phyloP scores from a whole-genome alignment of 2,329 filamentous ascomycete species.

The Colletotrichum viniferum region DNA sequence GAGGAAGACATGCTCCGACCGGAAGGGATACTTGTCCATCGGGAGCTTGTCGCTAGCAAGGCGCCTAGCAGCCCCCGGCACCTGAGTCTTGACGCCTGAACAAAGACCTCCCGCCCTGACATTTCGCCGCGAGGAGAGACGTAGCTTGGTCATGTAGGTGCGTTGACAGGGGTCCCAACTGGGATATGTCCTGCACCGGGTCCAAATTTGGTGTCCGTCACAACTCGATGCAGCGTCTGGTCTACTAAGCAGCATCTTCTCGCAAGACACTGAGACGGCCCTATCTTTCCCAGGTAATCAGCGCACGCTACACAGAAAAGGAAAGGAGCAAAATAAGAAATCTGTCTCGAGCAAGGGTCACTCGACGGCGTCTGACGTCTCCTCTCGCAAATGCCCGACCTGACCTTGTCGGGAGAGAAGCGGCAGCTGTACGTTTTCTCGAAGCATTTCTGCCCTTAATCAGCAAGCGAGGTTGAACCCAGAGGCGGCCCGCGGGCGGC shows the following conservation, averaged over 20 bases:
- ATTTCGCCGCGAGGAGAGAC: constrained; percentile 5
- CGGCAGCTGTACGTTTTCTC: background rate
- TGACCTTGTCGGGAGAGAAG: background rate
- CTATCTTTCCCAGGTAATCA: background rate
- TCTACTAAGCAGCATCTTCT: background rate
- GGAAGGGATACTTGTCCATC: background rate
- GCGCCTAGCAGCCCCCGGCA: background rate
- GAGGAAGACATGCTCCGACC: background rate
- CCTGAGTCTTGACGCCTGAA: background rate
- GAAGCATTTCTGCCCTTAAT: background rate
- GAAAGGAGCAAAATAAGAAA: background rate
- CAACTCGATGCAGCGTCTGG: background rate
- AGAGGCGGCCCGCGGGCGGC: background rate
- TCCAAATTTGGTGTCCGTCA: background rate
- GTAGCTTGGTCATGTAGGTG: constrained; percentile 9
- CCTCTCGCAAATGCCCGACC: constrained; percentile 3
- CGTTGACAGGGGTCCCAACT: constrained; percentile 5
- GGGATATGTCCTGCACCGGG: background rate
- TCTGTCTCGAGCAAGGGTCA: background rate
- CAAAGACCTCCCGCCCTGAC: constrained; percentile 16
- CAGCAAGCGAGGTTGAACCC: background rate
- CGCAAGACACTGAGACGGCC: background rate
- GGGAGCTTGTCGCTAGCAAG: background rate
- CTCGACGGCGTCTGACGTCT: constrained; percentile 3
- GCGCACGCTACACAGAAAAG: background rate